Evolutionary conservation across 2,329 filamentous ascomycete species (phyloP).

Genomic region (Fusarium xyrophilum): DNA sequence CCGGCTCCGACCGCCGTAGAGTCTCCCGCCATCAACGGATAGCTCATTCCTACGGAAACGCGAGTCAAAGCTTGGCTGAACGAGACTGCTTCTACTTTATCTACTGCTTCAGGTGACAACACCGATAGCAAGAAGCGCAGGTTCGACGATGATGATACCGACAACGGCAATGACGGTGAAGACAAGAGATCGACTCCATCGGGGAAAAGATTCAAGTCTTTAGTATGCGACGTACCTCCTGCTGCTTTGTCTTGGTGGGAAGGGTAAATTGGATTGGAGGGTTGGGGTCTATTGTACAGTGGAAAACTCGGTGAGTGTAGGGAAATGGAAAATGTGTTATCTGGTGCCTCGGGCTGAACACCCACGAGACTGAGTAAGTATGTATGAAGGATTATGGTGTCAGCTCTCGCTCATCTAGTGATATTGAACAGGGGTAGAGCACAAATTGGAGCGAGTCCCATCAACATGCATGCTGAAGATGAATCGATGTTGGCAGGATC

Average conservation of each 20-base stretch:
- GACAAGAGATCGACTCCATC: too few relatives aligned
- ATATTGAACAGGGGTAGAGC: too few relatives aligned
- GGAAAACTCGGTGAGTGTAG: not conserved
- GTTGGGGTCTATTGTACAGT: not conserved
- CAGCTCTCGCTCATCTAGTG: too few relatives aligned
- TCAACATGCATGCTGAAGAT: not conserved
- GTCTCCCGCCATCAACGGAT: too few relatives aligned
- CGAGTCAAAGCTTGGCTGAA: too few relatives aligned
- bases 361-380: not conserved
- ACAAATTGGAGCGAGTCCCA: accelerated
- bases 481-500: accelerated
- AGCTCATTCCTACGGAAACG: not conserved
- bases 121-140: not conserved
- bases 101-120: not conserved
- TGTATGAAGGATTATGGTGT: not conserved
- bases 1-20: too few relatives aligned
- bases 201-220: not conserved
- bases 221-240: accelerated
- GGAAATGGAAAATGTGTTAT: accelerated
- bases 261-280: too few relatives aligned
- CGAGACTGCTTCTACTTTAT: not conserved
- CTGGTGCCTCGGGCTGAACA: not conserved
- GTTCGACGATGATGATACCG: too few relatives aligned
- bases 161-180: too few relatives aligned
- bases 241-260: not conserved